Evolutionary conservation across 108 stramenopile species (phyloP).

Genomic region (Skeletonema tropicum): DNA sequence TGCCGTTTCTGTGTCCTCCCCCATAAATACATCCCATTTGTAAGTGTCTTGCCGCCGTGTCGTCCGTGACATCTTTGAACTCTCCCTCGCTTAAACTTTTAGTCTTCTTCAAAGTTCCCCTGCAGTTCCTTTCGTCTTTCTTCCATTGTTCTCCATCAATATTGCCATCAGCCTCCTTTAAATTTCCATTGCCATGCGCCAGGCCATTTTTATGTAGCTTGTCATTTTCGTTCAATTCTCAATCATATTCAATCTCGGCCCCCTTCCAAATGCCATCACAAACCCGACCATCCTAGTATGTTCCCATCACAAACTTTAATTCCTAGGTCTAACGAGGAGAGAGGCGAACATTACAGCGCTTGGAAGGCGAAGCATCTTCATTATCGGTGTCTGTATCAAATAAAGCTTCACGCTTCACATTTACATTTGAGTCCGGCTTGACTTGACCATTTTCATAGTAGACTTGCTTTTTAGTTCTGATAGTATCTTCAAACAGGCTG

Average conservation of each 20-base stretch:
- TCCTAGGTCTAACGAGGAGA: too few relatives aligned
- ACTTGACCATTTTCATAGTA: neutral
- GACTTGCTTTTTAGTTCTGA: neutral
- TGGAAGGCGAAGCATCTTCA: neutral
- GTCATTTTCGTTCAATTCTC: slow-evolving; percentile 25
- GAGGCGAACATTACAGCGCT: neutral
- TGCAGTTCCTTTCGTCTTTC: slow-evolving; percentile 40
- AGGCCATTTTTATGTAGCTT: slow-evolving; percentile 3
- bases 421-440: neutral
- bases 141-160: slow-evolving; percentile 59
- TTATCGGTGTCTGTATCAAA: neutral
- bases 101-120: slow-evolving; percentile 23
- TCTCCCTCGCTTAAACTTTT: too few relatives aligned
- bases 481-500: slow-evolving; percentile 27
- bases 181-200: slow-evolving; percentile 23
- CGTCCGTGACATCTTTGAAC: too few relatives aligned
- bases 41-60: too few relatives aligned
- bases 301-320: too few relatives aligned
- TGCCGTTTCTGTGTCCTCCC: too few relatives aligned
- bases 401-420: neutral
- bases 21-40: too few relatives aligned
- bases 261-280: slow-evolving; percentile 56
- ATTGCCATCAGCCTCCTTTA: slow-evolving; percentile 34
- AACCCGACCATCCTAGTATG: slow-evolving; percentile 48
- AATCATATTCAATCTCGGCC: slow-evolving; percentile 39